These are phyloP conservation scores for Usnea hakonensis DNA, from an alignment of 495 filamentous ascomycete species.

Conservation along the genomic window DNA sequence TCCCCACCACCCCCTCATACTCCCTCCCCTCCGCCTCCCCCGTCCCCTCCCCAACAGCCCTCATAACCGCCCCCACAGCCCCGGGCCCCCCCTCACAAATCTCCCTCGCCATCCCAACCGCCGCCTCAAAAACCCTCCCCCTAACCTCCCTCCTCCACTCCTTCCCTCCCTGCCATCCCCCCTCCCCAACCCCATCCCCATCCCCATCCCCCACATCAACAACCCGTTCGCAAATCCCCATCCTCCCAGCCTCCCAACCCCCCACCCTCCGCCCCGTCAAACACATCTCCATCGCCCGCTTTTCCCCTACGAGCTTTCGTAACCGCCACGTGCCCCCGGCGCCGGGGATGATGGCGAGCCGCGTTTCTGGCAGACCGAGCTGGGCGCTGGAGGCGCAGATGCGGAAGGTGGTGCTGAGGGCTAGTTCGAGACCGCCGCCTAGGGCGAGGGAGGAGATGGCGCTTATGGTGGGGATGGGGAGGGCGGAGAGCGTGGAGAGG, in stretches of 20 bases:
- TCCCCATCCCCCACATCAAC: conserved; percentile 64
- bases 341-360: conserved; percentile 87
- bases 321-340: conserved; percentile 88
- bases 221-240: conserved; percentile 76
- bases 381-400: conserved; percentile 65
- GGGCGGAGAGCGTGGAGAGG: conserved; percentile 55
- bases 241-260: conserved; percentile 70
- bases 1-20: conserved; percentile 71
- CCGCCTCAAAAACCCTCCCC: conserved; percentile 58
- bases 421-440: conserved; percentile 88
- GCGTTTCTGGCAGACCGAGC: conserved; percentile 82
- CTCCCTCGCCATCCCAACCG: conserved; percentile 67
- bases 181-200: conserved; percentile 23
- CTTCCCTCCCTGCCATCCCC: conserved; percentile 18
- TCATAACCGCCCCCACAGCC: conserved; percentile 67
- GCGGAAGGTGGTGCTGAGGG: conserved; percentile 76
- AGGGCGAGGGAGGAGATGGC: conserved; percentile 74
- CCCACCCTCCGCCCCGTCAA: conserved; percentile 75
- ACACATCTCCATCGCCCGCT: conserved; percentile 72
- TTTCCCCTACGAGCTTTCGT: conserved; percentile 63
- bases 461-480: conserved; percentile 83
- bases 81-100: conserved; percentile 84
- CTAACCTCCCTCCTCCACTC: conserved; percentile 44
- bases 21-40: conserved; percentile 67
- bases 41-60: conserved; percentile 44